Conservation (phyloP, 1,284 basidiomycete genomes). For the Ganoderma resinaceum region DNA sequence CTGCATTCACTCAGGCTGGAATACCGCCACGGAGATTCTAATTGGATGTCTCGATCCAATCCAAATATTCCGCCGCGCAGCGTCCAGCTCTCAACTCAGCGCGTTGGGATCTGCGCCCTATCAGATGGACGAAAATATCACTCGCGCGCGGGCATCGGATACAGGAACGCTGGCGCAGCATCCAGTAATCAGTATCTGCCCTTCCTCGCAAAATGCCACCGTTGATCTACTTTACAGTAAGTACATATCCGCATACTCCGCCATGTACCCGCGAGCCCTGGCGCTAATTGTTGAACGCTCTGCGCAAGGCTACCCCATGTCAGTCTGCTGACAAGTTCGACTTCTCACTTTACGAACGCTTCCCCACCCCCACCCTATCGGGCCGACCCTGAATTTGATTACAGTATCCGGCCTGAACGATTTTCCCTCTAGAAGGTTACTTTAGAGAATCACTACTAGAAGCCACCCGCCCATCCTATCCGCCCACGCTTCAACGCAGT, state of each 20-base stretch:
- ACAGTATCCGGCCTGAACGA: conserved; percentile 6
- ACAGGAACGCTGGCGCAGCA: not conserved
- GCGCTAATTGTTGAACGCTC: not conserved
- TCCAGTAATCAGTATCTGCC: not conserved
- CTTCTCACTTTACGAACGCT: not conserved
- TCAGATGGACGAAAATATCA: not conserved
- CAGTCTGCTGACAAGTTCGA: not conserved
- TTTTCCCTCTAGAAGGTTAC: not conserved
- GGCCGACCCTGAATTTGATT: conserved; percentile 29
- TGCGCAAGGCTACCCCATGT: not conserved
- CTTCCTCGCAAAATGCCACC: not conserved
- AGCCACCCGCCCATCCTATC: not conserved
- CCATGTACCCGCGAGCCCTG: not conserved
- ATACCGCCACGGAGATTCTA: conserved; percentile 10
- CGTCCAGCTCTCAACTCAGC: not conserved
- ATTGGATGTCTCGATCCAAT: not conserved
- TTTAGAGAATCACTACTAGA: conserved; percentile 8
- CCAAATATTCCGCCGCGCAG: conserved; percentile 1
- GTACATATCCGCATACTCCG: no score
- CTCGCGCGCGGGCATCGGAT: not conserved
- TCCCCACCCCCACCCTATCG: not conserved
- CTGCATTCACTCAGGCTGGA: not conserved
- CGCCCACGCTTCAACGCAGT: not conserved
- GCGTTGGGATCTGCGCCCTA: conserved; percentile 5
- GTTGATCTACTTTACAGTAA: no score